Conservation (phyloP, 1,284 basidiomycete genomes). For the Mycosarcoma mackinlayi region DNA sequence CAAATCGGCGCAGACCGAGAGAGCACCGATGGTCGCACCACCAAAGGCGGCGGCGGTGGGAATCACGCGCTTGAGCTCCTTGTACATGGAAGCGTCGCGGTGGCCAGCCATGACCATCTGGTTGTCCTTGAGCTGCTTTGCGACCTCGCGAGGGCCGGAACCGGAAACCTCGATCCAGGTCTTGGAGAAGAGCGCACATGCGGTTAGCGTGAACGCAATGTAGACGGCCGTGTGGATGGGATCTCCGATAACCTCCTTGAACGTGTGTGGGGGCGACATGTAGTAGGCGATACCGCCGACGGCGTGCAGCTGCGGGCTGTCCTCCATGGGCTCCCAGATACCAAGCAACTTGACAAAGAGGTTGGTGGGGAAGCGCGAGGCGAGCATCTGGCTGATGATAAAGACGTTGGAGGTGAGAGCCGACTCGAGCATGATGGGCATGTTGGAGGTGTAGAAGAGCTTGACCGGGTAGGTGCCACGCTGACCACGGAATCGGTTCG, state of each 20-base stretch:
- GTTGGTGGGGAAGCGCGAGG: conserved; percentile 91
- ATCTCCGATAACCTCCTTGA: conserved; percentile 86
- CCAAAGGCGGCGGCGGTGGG: conserved; percentile 97
- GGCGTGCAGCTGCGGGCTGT: conserved; percentile 89
- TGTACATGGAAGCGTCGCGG: conserved; percentile 97
- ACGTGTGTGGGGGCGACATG: conserved; percentile 93
- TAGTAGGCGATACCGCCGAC: conserved; percentile 95
- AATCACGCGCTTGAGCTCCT: conserved; percentile 96
- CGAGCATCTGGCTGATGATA: conserved; percentile 91
- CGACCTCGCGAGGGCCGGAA: conserved; percentile 91
- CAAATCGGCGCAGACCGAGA: conserved; percentile 94
- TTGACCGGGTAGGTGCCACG: conserved; percentile 95
- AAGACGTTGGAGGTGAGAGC: conserved; percentile 95
- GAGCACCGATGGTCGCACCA: conserved; percentile 90
- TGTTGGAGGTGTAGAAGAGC: conserved; percentile 98
- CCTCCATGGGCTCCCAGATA: conserved; percentile 96
- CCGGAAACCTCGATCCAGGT: conserved; percentile 99
- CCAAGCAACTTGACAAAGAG: conserved; percentile 89
- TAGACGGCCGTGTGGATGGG: conserved; percentile 94
- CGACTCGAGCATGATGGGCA: conserved; percentile 99
- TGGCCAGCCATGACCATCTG: conserved; percentile 99
- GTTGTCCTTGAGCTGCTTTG: conserved; percentile 98
- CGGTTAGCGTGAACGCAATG: conserved; percentile 89
- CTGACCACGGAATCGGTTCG: conserved; percentile 93
- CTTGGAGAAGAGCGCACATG: conserved; percentile 97